Percentiles rank a stretch among this genome's conserved stretches.
phyloP scores from a whole-genome alignment of 768 basidiomycete species.

The Strobilomyces confusus region DNA sequence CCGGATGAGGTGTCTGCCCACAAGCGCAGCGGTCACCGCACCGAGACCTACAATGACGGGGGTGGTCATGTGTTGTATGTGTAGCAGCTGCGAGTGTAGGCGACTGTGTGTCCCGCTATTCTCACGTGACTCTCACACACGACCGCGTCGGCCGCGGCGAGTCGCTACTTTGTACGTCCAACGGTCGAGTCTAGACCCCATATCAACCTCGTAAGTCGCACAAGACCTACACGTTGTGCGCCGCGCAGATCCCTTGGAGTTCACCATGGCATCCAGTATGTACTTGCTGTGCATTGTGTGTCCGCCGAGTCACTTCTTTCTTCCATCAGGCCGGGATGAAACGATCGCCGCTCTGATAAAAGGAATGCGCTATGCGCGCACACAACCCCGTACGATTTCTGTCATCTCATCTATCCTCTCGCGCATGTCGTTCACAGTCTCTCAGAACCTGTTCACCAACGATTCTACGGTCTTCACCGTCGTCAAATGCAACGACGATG shows the following conservation, averaged over 20 bases:
- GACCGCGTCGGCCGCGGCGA: neutral
- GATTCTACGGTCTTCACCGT: slow-evolving; percentile 27
- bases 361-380: neutral
- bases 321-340: neutral
- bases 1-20: slow-evolving; percentile 67
- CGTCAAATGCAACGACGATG: slow-evolving; percentile 23
- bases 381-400: slow-evolving; percentile 1
- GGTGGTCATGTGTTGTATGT: slow-evolving; percentile 57
- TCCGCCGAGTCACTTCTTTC: neutral
- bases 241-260: neutral
- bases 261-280: neutral
- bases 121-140: slow-evolving; percentile 10
- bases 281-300: slow-evolving; percentile 12
- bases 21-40: slow-evolving; percentile 71
- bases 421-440: slow-evolving; percentile 21
- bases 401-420: neutral
- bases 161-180: neutral
- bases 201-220: slow-evolving; percentile 5
- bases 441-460: slow-evolving; percentile 34
- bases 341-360: slow-evolving; percentile 5
- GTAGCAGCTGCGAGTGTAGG: neutral
- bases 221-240: neutral
- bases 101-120: neutral
- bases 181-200: neutral
- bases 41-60: slow-evolving; percentile 73